Evolutionary conservation across 371 early-diverging fungal genomes (phyloP).

Genomic region (Mucor racemosus): DNA sequence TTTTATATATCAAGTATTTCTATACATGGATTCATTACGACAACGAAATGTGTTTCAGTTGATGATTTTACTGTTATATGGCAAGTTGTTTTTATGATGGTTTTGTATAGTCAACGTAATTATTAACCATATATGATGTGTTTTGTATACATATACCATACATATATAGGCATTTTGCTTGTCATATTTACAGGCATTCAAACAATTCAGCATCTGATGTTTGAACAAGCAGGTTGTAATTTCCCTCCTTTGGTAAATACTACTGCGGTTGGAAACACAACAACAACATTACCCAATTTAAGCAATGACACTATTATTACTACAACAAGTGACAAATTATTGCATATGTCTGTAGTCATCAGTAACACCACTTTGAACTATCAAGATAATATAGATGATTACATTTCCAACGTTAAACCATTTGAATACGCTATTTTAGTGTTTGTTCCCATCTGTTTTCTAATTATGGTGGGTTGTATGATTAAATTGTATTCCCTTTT

Average conservation of each 20-base stretch:
- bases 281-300: neutral
- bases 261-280: neutral
- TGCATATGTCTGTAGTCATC: slow-evolving; percentile 5
- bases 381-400: slow-evolving; percentile 5
- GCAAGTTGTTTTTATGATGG: slow-evolving; percentile 4
- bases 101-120: neutral
- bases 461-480: neutral
- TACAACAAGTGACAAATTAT: neutral
- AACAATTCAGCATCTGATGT: slow-evolving; percentile 23
- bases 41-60: slow-evolving; percentile 19
- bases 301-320: neutral
- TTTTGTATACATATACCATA: neutral
- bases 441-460: slow-evolving; percentile 8
- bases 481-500: slow-evolving; percentile 12
- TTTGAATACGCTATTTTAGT: slow-evolving; percentile 17
- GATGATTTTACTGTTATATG: slow-evolving; percentile 20
- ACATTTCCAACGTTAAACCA: slow-evolving; percentile 15
- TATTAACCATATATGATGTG: neutral
- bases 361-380: neutral
- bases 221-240: slow-evolving; percentile 23
- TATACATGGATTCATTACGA: slow-evolving; percentile 22
- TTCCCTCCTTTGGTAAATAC: neutral
- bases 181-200: slow-evolving; percentile 21
- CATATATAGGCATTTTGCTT: slow-evolving; percentile 10
- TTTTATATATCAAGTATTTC: slow-evolving; percentile 18